These are phyloP conservation scores for Metschnikowia peoriensis DNA, from an alignment of 805 yeast species.

Conservation along the genomic window DNA sequence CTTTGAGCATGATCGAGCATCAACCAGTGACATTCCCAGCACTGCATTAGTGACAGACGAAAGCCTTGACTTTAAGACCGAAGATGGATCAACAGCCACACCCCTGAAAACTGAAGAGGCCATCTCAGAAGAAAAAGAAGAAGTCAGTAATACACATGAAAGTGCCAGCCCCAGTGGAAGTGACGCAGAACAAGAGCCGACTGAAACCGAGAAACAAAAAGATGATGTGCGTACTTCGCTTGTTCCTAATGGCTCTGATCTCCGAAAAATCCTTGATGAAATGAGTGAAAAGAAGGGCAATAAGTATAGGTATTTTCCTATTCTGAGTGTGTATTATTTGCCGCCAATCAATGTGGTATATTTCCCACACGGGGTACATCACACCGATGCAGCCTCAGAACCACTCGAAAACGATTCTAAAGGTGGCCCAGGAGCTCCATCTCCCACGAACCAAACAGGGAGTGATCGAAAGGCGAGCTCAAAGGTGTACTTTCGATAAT, in stretches of 20 bases:
- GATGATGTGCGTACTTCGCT: not conserved
- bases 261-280: slow-evolving; percentile 8
- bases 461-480: slow-evolving; percentile 9
- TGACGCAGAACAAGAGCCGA: not conserved
- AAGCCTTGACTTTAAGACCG: not conserved
- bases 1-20: not conserved
- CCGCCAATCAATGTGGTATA: slow-evolving; percentile 57
- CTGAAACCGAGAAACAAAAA: not conserved
- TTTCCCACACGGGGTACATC: slow-evolving; percentile 56
- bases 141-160: not conserved
- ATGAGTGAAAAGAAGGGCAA: slow-evolving; percentile 9
- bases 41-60: not conserved
- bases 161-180: not conserved
- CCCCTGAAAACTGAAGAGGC: not conserved
- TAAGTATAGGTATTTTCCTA: slow-evolving; percentile 49
- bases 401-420: not conserved
- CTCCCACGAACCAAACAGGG: slow-evolving; percentile 1
- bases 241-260: slow-evolving; percentile 3
- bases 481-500: slow-evolving; percentile 13
- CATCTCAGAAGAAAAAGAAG: not conserved
- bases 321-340: slow-evolving; percentile 48
- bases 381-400: slow-evolving; percentile 6
- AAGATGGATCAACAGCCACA: not conserved
- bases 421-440: not conserved
- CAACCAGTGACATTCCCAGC: not conserved